Conservation (phyloP, 768 basidiomycete genomes). For the Amanita pseudoporphyria region DNA sequence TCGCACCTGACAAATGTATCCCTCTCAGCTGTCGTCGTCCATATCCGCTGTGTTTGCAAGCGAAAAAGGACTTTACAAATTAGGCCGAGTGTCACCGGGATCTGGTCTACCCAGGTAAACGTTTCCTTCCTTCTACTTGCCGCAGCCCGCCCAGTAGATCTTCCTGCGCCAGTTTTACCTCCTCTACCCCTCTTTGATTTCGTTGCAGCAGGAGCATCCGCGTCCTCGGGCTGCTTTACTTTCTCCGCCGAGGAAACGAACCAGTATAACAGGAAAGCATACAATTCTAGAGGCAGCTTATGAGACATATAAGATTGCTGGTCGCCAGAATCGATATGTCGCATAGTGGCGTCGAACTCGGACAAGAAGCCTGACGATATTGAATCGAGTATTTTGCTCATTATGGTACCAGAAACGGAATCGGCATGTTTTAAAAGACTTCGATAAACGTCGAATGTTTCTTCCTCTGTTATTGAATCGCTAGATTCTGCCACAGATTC, state of each 20-base stretch:
- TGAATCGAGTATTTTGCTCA: constrained; percentile 85
- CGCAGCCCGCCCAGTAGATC: constrained; percentile 24
- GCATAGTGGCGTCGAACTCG: constrained; percentile 62
- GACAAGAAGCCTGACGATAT: constrained; percentile 65
- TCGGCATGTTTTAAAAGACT: constrained; percentile 72
- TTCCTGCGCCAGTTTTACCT: constrained; percentile 36
- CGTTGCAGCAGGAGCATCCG: constrained; percentile 35
- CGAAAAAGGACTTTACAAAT: constrained; percentile 60
- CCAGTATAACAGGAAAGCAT: constrained; percentile 89
- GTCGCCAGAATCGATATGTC: constrained; percentile 63
- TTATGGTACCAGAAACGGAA: constrained; percentile 48
- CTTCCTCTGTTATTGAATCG: constrained; percentile 55
- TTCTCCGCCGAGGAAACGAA: constrained; percentile 78
- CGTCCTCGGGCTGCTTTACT: constrained; percentile 43
- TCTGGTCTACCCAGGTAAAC: constrained; percentile 77
- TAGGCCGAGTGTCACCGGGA: constrained; percentile 56
- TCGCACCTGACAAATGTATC: constrained; percentile 81
- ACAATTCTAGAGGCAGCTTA: constrained; percentile 77
- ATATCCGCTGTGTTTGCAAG: constrained; percentile 66
- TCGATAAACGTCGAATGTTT: constrained; percentile 76
- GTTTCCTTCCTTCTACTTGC: constrained; percentile 35
- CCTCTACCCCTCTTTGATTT: constrained; percentile 52
- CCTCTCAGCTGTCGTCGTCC: constrained; percentile 80
- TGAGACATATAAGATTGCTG: constrained; percentile 52
- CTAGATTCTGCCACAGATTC: constrained; percentile 70